Evolutionary conservation across 805 yeast genomes (phyloP).

Genomic region (Candida lessepsii): DNA sequence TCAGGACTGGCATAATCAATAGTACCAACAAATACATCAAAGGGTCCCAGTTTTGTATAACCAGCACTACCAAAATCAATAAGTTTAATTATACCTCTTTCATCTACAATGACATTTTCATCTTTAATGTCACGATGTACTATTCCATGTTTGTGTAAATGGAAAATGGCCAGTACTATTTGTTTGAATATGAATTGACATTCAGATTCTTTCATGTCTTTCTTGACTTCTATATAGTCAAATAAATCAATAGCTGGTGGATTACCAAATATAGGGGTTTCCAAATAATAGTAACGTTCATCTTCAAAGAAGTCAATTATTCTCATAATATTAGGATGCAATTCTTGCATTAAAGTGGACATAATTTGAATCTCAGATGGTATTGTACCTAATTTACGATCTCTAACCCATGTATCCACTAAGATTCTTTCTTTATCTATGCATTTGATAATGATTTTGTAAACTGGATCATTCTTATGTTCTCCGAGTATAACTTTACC

Average conservation of each 20-base stretch:
- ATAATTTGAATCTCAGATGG: conserved; percentile 96
- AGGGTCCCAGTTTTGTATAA: conserved; percentile 85
- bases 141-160: conserved; percentile 80
- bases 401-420: conserved; percentile 97
- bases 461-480: conserved; percentile 59
- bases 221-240: conserved; percentile 84
- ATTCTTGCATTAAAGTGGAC: conserved; percentile 71
- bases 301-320: conserved; percentile 93
- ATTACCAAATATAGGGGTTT: conserved; percentile 84
- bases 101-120: conserved; percentile 87
- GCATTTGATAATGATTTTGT: conserved; percentile 78
- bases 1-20: conserved; percentile 98
- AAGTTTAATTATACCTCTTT: conserved; percentile 73
- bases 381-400: conserved; percentile 84
- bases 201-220: conserved; percentile 76
- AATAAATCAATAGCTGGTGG: conserved; percentile 92
- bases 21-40: conserved; percentile 96
- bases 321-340: conserved; percentile 85
- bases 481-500: conserved; percentile 86
- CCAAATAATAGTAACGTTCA: conserved; percentile 82
- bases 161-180: conserved; percentile 72
- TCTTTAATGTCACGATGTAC: conserved; percentile 95
- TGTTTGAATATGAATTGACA: conserved; percentile 78
- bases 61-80: conserved; percentile 98
- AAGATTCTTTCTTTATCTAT: conserved; percentile 89